Base-by-base conservation (phyloP, 805 yeast genomes). In the Yarrowia porcina region DNA sequence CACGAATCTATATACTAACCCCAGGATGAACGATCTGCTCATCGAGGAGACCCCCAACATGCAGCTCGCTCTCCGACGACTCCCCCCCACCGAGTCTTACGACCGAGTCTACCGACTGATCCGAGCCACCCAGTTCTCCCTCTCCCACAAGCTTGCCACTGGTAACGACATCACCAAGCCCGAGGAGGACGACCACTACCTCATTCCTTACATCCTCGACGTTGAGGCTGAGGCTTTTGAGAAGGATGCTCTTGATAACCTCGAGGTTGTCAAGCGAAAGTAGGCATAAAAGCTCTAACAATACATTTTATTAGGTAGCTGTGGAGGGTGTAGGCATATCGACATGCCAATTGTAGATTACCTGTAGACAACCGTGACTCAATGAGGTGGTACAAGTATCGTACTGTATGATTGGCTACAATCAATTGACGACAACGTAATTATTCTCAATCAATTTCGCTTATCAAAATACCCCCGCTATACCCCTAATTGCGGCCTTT, bases 171-270 rank as follows among this genome's bases (percentile, higher is more conserved):
- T 87, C 71, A 80, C 89, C 66, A 83, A 85, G 75, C 83, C 90
- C 30, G 89, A 85, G 72, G 93, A 93, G 66, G 77, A 74, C 70
- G 72, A 71, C 42, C 62, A 71, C 70, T 92, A 91, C 80, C 82
- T 94, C 73, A 77, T 89, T 65, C 97, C 97, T 69, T 89, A 88
- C 80, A 80, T 94, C 66, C 83, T 92, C 73, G 97, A 94, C 81
- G 96, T 93, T 66, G 98, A 94, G 81, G 90, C 89, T 71, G 97
- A 90, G 77, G 87, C 86, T 56, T 80, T 82, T 67, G 99, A 94
- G 82, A 90, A 87, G 79, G 86, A 82, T 66, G 94, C 87, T 73
- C 85, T 94, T 73, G 96, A 94, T 82, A 88, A 89, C 82, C 80
- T 90, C 69, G 78, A 71, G 63, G 77, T 80, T 64, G 70, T 49